Conservation (phyloP, 2,329 filamentous ascomycete genomes). For the Xylariomycetidae sp. region DNA sequence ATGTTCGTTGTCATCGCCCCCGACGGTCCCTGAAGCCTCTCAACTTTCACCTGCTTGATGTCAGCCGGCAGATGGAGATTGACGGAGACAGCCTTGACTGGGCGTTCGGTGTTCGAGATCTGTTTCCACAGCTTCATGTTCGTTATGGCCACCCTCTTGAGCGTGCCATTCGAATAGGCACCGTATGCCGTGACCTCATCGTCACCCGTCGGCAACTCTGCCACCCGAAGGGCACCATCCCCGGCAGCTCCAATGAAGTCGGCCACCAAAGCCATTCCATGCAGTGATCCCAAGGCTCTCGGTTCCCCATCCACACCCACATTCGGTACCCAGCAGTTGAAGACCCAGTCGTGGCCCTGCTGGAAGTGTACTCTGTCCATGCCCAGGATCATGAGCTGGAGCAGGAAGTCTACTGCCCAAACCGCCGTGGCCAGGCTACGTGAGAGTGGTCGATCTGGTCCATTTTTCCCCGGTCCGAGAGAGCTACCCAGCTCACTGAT, state of each 20-base stretch:
- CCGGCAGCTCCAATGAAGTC: not conserved
- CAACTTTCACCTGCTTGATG: too few relatives aligned
- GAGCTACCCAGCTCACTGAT: not conserved
- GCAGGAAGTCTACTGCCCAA: not conserved
- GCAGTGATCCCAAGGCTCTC: too few relatives aligned
- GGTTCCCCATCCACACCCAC: not conserved
- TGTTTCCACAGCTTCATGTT: too few relatives aligned
- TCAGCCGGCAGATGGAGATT: too few relatives aligned
- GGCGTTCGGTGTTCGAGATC: too few relatives aligned
- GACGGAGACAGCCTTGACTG: too few relatives aligned
- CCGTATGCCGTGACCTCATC: not conserved
- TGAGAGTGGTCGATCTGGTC: not conserved
- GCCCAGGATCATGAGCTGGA: not conserved
- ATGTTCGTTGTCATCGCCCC: too few relatives aligned
- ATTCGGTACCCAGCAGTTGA: not conserved
- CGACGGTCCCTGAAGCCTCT: too few relatives aligned
- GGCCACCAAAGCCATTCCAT: not conserved
- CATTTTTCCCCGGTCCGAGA: not conserved
- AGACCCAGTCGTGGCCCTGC: not conserved
- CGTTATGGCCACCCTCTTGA: not conserved
- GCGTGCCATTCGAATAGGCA: not conserved
- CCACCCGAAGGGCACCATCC: not conserved
- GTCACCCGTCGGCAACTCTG: not conserved
- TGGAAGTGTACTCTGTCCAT: not conserved
- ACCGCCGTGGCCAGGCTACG: not conserved